Base-by-base conservation (phyloP, 352 stramenopile species). In the Bremia lactucae region DNA sequence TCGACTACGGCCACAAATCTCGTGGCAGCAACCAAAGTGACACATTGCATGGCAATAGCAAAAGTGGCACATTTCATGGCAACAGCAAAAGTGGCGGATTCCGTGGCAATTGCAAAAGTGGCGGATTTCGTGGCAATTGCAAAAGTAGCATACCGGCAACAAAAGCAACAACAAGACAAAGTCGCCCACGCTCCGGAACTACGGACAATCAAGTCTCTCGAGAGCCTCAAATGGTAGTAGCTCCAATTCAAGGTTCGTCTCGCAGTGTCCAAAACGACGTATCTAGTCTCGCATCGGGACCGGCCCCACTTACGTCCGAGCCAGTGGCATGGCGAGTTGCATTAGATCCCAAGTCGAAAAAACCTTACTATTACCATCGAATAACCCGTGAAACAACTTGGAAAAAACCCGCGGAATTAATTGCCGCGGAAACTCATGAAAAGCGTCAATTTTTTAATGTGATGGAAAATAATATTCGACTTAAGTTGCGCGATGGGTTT, bases 341-440 rank as follows among this genome's bases (percentile, higher is more conserved):
- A 4, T 23, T 88, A 0, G 77, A 88, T 42, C 79, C 79, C 13
- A 83, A 85, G 52, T 87, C 77, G 14, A 88, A 94, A 46, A 78
- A 86, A 19, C 85, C 82, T n/a, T 98, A 98, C 75, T 98, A 98
- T 55, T 98, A 98, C 65, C 90, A 98, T 62, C 68, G 77, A 1
- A 46, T 91, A 13, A 98, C 94, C 0, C 74, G 94, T n/a, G 82
- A 98, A 66, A 98, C 95, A 24, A 95, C 95, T 45, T 98, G 95
- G 95, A 96, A 95, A 39, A 98, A 98, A 38, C 95, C 95, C 9
- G 48, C 60, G 6, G 68, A 78, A 38, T 51, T 89, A 6, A 52
- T 87, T 4, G 68, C 82, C 23, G 79, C 83, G 46, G 85, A 96
- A 43, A 83, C 78, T 33, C 68, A 56, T 20, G 76, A 88, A 40